phyloP scores from a whole-genome alignment of 169 alveolate genomes.

The Eimeria sp. region DNA sequence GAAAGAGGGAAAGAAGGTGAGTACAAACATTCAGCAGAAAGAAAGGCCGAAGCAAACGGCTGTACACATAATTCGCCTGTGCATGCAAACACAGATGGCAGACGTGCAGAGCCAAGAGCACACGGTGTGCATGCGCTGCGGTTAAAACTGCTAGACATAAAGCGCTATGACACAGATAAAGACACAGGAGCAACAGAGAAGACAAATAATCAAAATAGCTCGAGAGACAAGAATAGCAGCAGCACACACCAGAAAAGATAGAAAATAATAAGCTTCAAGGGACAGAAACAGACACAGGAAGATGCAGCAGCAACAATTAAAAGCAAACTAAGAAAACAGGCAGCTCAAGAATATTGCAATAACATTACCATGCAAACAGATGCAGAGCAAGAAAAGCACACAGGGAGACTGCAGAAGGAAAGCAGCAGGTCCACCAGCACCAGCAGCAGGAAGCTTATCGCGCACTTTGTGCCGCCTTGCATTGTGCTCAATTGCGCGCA shows the following conservation, averaged over 20 bases:
- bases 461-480: background rate
- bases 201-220: too few relatives aligned
- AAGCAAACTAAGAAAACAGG: background rate
- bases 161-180: background rate
- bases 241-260: background rate
- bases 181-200: background rate
- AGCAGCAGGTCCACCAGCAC: too few relatives aligned
- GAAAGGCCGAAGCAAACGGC: background rate
- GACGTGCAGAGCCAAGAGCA: too few relatives aligned
- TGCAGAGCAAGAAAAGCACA: background rate
- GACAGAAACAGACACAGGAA: background rate
- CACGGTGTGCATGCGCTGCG: too few relatives aligned
- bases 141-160: too few relatives aligned
- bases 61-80: background rate
- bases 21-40: background rate
- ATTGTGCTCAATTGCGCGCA: background rate
- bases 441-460: background rate
- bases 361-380: background rate
- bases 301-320: background rate
- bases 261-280: background rate
- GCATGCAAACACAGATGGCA: background rate
- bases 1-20: too few relatives aligned
- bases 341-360: too few relatives aligned
- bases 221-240: too few relatives aligned
- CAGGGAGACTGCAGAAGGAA: background rate